These are phyloP conservation scores for Venustampulla echinocandica DNA, from an alignment of 495 filamentous ascomycete species.

Conservation along the genomic window DNA sequence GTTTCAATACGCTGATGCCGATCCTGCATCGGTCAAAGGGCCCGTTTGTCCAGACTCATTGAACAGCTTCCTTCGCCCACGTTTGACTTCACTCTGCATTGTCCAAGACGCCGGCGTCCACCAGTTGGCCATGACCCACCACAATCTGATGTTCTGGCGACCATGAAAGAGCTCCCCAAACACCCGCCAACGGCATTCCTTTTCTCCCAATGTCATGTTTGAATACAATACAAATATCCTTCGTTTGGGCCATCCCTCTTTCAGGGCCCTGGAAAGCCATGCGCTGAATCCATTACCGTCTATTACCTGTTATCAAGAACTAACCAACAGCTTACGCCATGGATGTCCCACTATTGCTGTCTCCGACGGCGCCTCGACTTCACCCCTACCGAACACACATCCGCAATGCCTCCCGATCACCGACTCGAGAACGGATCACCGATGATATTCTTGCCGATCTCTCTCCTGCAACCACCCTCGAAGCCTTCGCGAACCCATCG, in stretches of 20 bases:
- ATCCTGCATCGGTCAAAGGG: too few species aligned
- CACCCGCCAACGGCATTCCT: neutral
- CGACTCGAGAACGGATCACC: constrained; percentile 21
- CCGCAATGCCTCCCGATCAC: constrained; percentile 22
- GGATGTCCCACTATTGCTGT: constrained; percentile 8
- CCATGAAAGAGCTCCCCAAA: constrained; percentile 10
- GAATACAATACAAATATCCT: neutral
- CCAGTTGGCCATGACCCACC: constrained; percentile 3
- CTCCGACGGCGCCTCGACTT: constrained; percentile 11
- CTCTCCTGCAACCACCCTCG: constrained; percentile 46
- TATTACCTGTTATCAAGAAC: constrained; percentile 2
- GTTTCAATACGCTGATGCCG: too few species aligned
- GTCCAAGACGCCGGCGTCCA: neutral
- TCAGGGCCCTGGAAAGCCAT: constrained; percentile 3
- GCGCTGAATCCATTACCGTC: constrained; percentile 6
- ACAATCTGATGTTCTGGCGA: constrained; percentile 2
- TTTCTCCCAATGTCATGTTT: constrained; percentile 11
- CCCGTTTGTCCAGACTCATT: too few species aligned
- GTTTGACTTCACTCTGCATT: too few species aligned
- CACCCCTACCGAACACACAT: constrained; percentile 7
- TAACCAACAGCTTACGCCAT: constrained; percentile 14
- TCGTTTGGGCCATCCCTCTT: neutral
- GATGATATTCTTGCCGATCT: constrained; percentile 47
- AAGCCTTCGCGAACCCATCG: constrained; percentile 45
- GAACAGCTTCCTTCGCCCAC: too few species aligned